Evolutionary conservation across 2,329 filamentous ascomycete species (phyloP), one percentile per base, ranked within the genome.

Genomic region (Exophiala dermatitidis): DNA sequence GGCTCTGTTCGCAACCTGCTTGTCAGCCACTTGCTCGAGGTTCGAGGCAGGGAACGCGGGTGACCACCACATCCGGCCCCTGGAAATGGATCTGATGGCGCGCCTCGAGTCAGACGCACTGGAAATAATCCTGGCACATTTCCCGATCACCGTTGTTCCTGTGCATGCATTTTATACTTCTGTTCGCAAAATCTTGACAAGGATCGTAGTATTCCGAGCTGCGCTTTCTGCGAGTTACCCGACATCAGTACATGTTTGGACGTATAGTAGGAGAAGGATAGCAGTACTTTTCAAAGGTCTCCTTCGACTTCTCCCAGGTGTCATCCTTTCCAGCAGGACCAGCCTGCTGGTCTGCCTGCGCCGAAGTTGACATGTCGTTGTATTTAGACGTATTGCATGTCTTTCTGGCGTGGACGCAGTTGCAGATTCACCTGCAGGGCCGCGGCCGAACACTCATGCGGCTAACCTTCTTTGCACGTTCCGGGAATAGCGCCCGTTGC

Each of bases 51-150:
- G 19, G 19, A 19, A 19, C 19, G 19, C 19, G 19, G 19, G 19
- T 19, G 19, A 19, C 19, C 19, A 19, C 19, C 19, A 19, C 19
- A 19, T 19, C 19, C 19, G 19, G 19, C 19, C 31, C 19, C 12
- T 26, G 28, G 33, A 42, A 10, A 46, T 31, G 28, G 48, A 40
- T 54, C 12, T 28, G 38, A 28, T 5, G 3, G 19, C 33, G 6
- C 33, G 33, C 33, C 33, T 26, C 3, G 19, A 5, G n/a, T 26
- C 28, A 26, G 62, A 72, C 87, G 72, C 69, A 96, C 90, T 96
- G 88, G 67, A 98, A 97, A 68, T 94, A 97, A 69, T 97, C 91
- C 60, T 79, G 78, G 68, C 93, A 98, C 86, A 97, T 86, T n/a
- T 84, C 76, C 61, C 84, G 81, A 67, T 97, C 89, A 9, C 88